Evolutionary conservation across 2,329 filamentous ascomycete genomes (phyloP).

Genomic region (Neoascochyta sp.): DNA sequence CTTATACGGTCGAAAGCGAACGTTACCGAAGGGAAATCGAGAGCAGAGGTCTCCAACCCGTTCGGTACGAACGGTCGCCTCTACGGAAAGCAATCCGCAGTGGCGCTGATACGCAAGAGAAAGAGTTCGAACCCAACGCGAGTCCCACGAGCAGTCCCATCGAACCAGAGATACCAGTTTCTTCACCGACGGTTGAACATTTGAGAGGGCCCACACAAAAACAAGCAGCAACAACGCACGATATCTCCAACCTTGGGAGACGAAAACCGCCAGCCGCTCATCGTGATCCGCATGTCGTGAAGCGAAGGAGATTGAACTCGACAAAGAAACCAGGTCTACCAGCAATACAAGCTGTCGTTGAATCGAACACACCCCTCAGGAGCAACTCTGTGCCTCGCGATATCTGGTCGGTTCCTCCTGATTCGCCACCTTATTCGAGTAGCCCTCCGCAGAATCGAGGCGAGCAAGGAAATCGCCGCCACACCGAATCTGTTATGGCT

Average conservation of each 20-base stretch:
- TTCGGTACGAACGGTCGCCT: slow-evolving; percentile 34
- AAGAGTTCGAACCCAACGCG: slow-evolving; percentile 29
- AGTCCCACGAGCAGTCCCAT: slow-evolving; percentile 19
- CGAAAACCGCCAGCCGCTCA: slow-evolving; percentile 11
- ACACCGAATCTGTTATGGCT: no score
- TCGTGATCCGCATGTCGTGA: slow-evolving; percentile 12
- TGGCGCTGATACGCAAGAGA: slow-evolving; percentile 29
- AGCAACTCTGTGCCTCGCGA: slow-evolving; percentile 14
- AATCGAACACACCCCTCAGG: no score
- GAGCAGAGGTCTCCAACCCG: slow-evolving; percentile 44
- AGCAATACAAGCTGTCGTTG: no score
- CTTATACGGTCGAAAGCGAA: slow-evolving; percentile 46
- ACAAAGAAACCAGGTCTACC: no score
- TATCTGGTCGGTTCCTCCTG: slow-evolving; percentile 40
- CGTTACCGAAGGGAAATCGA: slow-evolving; percentile 43
- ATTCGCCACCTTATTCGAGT: slow-evolving; percentile 42
- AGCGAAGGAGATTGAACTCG: slow-evolving; percentile 20
- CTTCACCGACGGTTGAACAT: no score
- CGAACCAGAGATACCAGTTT: slow-evolving; percentile 22
- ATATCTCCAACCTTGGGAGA: slow-evolving; percentile 2
- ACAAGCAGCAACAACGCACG: slow-evolving; percentile 4
- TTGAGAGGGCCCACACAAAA: no score
- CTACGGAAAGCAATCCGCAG: slow-evolving; percentile 12
- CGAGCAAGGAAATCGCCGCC: no score
- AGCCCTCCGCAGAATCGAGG: slow-evolving; percentile 21